Conservation (phyloP, 108 stramenopile genomes). For the Cyclotella cryptica region DNA sequence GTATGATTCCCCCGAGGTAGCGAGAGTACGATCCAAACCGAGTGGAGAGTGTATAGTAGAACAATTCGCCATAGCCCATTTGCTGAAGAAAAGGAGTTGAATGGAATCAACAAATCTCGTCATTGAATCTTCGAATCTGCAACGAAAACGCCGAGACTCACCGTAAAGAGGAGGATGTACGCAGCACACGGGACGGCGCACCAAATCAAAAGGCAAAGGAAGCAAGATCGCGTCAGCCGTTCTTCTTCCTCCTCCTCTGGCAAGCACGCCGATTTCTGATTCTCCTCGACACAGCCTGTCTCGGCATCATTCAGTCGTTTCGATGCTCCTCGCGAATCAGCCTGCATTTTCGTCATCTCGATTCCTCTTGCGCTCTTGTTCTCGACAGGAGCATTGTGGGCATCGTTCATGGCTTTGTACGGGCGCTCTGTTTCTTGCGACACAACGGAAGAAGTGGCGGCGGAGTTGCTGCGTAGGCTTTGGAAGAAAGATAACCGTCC, state of each 20-base stretch:
- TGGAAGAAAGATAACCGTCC: too few relatives aligned
- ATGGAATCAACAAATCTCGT: not conserved
- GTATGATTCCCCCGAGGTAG: constrained; percentile 11
- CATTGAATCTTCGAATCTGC: not conserved
- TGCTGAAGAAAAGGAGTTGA: constrained; percentile 23
- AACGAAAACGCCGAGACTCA: not conserved
- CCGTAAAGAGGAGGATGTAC: constrained; percentile 43
- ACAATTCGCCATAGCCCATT: constrained; percentile 54
- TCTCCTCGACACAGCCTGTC: too few relatives aligned
- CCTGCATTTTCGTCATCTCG: too few relatives aligned
- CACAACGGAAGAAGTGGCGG: too few relatives aligned
- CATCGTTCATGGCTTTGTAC: too few relatives aligned
- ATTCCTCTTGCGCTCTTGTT: too few relatives aligned
- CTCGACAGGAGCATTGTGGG: too few relatives aligned
- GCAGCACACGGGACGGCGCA: constrained; percentile 39
- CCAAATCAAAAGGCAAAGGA: constrained; percentile 42
- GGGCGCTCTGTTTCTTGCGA: too few relatives aligned
- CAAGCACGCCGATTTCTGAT: too few relatives aligned
- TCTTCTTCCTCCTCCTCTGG: constrained; percentile 21
- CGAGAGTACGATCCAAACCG: constrained; percentile 36
- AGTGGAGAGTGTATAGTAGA: constrained; percentile 48
- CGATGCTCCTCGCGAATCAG: too few relatives aligned
- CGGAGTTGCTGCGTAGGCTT: too few relatives aligned
- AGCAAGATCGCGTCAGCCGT: constrained; percentile 38
- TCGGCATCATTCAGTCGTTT: too few relatives aligned